A percentile compares a stretch with the other conserved stretches of the same genome.
Conservation (phyloP, 2,329 filamentous ascomycete species). For the Dissoconium aciculare region DNA sequence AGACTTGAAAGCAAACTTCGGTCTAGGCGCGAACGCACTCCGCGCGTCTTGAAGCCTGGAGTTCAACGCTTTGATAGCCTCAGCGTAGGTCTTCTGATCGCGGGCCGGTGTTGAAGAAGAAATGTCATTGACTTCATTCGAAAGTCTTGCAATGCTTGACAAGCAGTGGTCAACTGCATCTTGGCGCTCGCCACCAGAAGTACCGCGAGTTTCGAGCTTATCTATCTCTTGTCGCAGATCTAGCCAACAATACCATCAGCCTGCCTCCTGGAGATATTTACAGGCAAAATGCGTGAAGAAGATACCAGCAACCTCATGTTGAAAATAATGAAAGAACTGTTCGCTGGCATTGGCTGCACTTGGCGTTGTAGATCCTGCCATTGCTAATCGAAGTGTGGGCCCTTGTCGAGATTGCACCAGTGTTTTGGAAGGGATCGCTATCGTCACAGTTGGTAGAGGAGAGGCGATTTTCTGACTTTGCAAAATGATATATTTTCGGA, state of each 20-base stretch:
- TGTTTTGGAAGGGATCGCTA: too few species aligned
- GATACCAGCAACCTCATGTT: conserved; percentile 55
- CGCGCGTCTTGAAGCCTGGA: conserved; percentile 62
- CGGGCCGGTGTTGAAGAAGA: conserved; percentile 65
- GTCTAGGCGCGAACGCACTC: conserved; percentile 53
- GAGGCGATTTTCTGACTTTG: too few species aligned
- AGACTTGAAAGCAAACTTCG: conserved; percentile 68
- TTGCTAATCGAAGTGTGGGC: too few species aligned
- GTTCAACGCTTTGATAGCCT: conserved; percentile 67
- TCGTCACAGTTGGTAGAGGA: too few species aligned
- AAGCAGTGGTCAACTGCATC: conserved; percentile 71
- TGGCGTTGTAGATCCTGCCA: conserved; percentile 2
- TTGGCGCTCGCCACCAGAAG: conserved; percentile 57
- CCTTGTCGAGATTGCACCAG: too few species aligned
- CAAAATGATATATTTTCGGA: too few species aligned
- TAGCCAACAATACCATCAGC: conserved; percentile 30
- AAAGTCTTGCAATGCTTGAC: conserved; percentile 62
- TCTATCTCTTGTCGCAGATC: conserved; percentile 64
- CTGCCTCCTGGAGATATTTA: not conserved
- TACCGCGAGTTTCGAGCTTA: conserved; percentile 46
- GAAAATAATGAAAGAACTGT: conserved; percentile 73
- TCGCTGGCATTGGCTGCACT: conserved; percentile 38
- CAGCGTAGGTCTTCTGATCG: conserved; percentile 72
- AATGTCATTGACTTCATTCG: conserved; percentile 72
- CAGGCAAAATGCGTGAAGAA: too few species aligned